phyloP scores from a whole-genome alignment of 352 stramenopile genomes.

The Pythium biforme region DNA sequence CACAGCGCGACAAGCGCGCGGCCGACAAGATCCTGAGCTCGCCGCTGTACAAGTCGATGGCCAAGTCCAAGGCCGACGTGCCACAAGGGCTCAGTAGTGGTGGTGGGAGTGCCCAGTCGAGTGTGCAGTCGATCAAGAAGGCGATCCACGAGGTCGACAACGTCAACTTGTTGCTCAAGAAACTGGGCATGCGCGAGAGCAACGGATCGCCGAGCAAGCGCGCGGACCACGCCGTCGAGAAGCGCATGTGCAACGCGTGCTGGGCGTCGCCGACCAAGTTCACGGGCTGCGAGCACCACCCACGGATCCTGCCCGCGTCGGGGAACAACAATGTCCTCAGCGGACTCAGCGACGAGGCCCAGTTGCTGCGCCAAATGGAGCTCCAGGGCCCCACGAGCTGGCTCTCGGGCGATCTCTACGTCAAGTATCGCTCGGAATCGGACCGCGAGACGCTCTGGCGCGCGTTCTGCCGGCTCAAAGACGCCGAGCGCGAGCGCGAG shows the following conservation, averaged over 20 bases:
- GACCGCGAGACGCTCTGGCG: slow-evolving; percentile 65
- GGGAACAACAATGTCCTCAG: slow-evolving; percentile 39
- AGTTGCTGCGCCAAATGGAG: slow-evolving; percentile 47
- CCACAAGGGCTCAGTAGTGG: slow-evolving; percentile 22
- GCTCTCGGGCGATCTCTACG: slow-evolving; percentile 74
- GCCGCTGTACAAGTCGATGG: slow-evolving; percentile 71
- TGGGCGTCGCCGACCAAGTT: slow-evolving; percentile 58
- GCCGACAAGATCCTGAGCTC: slow-evolving; percentile 65
- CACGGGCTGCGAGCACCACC: slow-evolving; percentile 67
- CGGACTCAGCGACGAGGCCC: slow-evolving; percentile 52
- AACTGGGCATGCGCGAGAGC: slow-evolving; percentile 55
- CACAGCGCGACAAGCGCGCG: slow-evolving; percentile 32
- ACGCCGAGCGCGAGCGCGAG: slow-evolving; percentile 34
- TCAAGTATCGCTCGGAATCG: slow-evolving; percentile 76
- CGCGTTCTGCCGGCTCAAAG: slow-evolving; percentile 45
- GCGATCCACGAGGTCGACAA: slow-evolving; percentile 69
- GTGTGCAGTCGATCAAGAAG: slow-evolving; percentile 49
- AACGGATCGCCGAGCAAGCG: slow-evolving; percentile 36
- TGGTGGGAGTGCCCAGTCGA: background rate
- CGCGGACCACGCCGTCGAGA: slow-evolving; percentile 67
- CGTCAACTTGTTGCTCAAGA: slow-evolving; percentile 64
- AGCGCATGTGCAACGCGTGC: slow-evolving; percentile 80
- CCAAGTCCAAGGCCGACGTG: slow-evolving; percentile 42
- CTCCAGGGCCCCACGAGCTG: slow-evolving; percentile 78
- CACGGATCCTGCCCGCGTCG: slow-evolving; percentile 31